A percentile compares a stretch with the other conserved stretches of the same genome.
These are phyloP conservation scores for Candida railenensis DNA, from an alignment of 805 yeast species.

Conservation along the genomic window DNA sequence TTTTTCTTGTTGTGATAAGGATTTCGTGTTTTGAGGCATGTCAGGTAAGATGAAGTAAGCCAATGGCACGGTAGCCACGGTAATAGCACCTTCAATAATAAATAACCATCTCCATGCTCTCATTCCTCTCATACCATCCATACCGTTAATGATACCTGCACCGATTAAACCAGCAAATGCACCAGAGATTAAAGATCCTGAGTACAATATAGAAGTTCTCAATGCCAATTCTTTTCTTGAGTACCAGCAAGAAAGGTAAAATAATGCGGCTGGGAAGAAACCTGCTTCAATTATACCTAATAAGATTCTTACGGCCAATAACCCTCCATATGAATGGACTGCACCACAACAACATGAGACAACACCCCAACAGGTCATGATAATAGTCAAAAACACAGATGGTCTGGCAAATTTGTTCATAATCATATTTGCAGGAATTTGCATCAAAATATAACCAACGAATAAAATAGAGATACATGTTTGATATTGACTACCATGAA, in stretches of 20 bases:
- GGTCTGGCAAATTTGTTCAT: slow-evolving; percentile 50
- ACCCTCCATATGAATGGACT: slow-evolving; percentile 42
- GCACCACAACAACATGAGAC: slow-evolving; percentile 49
- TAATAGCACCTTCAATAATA: slow-evolving; percentile 54
- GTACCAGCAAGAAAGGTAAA: slow-evolving; percentile 56
- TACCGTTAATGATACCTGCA: slow-evolving; percentile 47
- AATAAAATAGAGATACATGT: slow-evolving; percentile 52
- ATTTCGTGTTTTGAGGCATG: slow-evolving; percentile 50
- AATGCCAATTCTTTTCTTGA: slow-evolving; percentile 48
- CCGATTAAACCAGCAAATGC: slow-evolving; percentile 57
- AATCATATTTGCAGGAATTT: slow-evolving; percentile 48
- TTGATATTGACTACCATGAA: slow-evolving; percentile 45
- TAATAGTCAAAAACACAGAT: slow-evolving; percentile 45
- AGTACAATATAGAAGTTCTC: slow-evolving; percentile 49
- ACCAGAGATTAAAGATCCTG: slow-evolving; percentile 52
- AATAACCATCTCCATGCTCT: slow-evolving; percentile 58
- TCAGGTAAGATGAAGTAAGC: slow-evolving; percentile 52
- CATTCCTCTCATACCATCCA: slow-evolving; percentile 41
- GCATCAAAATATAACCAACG: slow-evolving; percentile 49
- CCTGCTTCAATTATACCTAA: slow-evolving; percentile 50
- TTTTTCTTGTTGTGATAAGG: slow-evolving; percentile 44
- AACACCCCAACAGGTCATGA: slow-evolving; percentile 53
- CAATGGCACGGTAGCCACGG: slow-evolving; percentile 44
- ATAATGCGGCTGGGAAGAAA: slow-evolving; percentile 47
- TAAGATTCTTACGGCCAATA: slow-evolving; percentile 46